Evolutionary conservation across 495 filamentous ascomycete species (phyloP), one percentile per base, ranked within the genome.

Genomic region (Thozetella sp.): DNA sequence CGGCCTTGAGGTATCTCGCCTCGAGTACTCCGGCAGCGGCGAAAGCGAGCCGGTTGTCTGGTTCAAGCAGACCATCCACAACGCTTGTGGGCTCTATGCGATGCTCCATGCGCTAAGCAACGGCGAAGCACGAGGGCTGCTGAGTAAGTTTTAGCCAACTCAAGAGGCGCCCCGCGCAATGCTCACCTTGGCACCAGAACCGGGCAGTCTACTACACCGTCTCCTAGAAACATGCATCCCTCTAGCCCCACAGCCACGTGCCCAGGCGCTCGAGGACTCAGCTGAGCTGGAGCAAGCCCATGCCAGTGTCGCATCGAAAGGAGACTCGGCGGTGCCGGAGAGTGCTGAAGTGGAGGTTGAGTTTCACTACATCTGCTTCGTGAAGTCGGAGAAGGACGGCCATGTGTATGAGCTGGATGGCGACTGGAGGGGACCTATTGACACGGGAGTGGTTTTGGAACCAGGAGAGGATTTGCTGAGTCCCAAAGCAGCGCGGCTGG

Each of bases 21-120:
- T 46, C 25, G 75, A 78, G 26, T 77, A 82, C 56, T 51, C 63
- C 15, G 64, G 67, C 11, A 70, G 66, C 19, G 77, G 53, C 55
- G 64, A 26, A 2, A 66, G 64, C 12, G 73, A 80, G 50, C 62
- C 65, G 11, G 65, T 76, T 0, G 80, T 91, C 34, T 93, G 89
- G 90, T 93, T 90, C 71, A 88, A 89, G 63, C 90, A 95, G 63
- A 93, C 90, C 0, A 93, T 95, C 64, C 77, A 85, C 37, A 88
- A 93, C 70, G 86, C 89, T 3, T 93, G 91, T 70, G 91, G 91
- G 1, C 76, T 90, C 45, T 91, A 93, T 67, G 90, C 85, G 0
- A 77, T 93, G 9, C 71, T 93, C 20, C 91, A 93, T 73, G 83
- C 86, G 27, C 79, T 93, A 10, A 73, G 77, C 34, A 93, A 93